Base-by-base conservation (phyloP, 139 green algal genomes). In the Chlamydomonas sp. region DNA sequence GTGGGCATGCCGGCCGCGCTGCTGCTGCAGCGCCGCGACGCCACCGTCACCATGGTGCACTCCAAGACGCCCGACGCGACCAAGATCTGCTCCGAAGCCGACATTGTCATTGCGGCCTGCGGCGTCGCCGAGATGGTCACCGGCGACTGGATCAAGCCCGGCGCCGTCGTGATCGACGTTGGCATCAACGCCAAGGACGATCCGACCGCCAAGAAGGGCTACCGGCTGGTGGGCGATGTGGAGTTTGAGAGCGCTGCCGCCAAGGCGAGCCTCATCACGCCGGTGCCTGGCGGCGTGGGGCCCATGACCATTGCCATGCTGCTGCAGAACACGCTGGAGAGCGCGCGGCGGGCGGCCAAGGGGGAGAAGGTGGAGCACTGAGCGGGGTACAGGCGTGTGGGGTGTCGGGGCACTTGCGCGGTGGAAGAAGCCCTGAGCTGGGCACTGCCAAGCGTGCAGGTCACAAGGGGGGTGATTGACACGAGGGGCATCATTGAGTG, bases 241-340 rank as follows among this genome's bases (percentile, higher is more conserved):
- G 91, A 89, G 31, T 98, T 96, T 74, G 86, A 91, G 17, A 91
- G 86, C 49, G 96, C 93, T 2, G 79, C 83, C 1, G 77, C 92
- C 20, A 85, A 92, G 49, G 98, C 98, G 4, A 91, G 91, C 0
- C 90, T 92, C 8, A 97, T 99, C 84, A 99, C 98, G 0, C 98
- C 98, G 9, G 98, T 99, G 68, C 98, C 98, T 4, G 98, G 98
- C 15, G 98, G 97, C n/a, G 97, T 99, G 20, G 98, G 98, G 1
- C 98, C 98, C 12, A 99, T 99, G 98, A 99, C 98, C 31, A 95
- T 95, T 78, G 89, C 90, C 14, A 95, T 95, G 90, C 81, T 95
- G 91, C 84, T 95, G 84, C 90, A 93, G 83, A 95, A 95, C 87
- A 93, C 89, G 18, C 20, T 95, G 17, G 89, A 93, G 72, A 89